Base-by-base conservation (phyloP, 768 basidiomycete genomes). In the Lactarius evosmus region DNA sequence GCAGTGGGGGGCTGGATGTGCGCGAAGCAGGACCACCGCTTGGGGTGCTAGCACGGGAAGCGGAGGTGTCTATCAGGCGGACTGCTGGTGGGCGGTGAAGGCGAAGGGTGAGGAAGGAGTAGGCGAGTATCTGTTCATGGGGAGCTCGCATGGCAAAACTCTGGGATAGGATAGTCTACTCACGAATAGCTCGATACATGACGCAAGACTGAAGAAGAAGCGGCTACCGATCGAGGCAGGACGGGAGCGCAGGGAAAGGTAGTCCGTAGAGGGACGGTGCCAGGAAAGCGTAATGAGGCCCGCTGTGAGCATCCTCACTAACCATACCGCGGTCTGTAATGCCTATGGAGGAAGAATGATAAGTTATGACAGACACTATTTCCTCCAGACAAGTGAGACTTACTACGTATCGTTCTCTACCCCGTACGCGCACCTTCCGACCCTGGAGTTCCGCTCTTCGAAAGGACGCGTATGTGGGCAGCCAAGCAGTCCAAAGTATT, bases 401-500 rank as follows among this genome's bases (percentile, higher is more conserved):
- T 71, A 88, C 91, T 66, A 83, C 84, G 70, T 93, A 89, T 62
- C 73, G 70, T 9, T 74, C 74, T 72, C 85, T 89, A 25, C 91
- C 89, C 30, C 78, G 79, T 38, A 90, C 76, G 55, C 88, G 83
- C 27, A 92, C 79, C 65, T 85, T 82, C 22, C 89, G 83, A 2
- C 91, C 89, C 77, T 92, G 89, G 46, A 82, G 76, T 68, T 83
- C 81, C 14, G 87, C 85, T 67, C 77, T 80, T 67, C 80, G 80
- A 59, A 83, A 76, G 11, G 82, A 77, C 27, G 81, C 75, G 73
- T 93, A 93, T 22, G 89, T 89, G 14, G 92, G 93, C 71, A 96
- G 86, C 94, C 94, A 96, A 1, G 81, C 84, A 0, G 85, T 85
- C 88, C 93, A 95, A 7, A 88, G 70, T 17, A 94, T 70, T 22